A percentile compares a stretch with the other conserved stretches of the same genome.
Evolutionary conservation across 1,139 yeast species (phyloP).

Genomic region (Yamadazyma friedrichii): DNA sequence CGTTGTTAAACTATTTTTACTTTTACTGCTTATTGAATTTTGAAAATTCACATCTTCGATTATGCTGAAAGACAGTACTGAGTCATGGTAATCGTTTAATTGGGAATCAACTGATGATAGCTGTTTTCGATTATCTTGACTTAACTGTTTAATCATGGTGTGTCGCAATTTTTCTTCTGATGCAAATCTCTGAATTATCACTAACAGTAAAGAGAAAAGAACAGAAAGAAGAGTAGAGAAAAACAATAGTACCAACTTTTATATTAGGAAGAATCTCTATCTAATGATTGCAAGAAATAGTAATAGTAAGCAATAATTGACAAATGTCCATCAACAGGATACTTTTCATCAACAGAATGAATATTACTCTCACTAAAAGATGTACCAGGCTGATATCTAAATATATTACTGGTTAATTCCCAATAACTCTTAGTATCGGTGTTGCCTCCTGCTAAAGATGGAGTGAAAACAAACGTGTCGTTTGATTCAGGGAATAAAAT

Average conservation of each 20-base stretch:
- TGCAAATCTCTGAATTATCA: too few relatives aligned
- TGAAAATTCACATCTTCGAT: slow-evolving; percentile 17
- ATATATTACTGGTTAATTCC: slow-evolving; percentile 39
- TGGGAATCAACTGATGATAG: slow-evolving; percentile 4
- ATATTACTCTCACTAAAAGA: slow-evolving; percentile 11
- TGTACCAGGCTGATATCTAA: slow-evolving; percentile 33
- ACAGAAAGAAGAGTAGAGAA: too few relatives aligned
- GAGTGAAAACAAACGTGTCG: slow-evolving; percentile 31
- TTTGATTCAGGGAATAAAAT: slow-evolving; percentile 28
- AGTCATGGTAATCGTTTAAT: slow-evolving; percentile 8
- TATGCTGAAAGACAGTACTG: slow-evolving; percentile 17
- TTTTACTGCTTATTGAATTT: background rate
- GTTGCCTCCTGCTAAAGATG: slow-evolving; percentile 36
- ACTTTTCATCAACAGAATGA: slow-evolving; percentile 38
- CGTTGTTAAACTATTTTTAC: slow-evolving; percentile 16
- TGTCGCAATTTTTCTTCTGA: background rate
- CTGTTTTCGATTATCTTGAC: slow-evolving; percentile 3
- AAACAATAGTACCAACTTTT: too few relatives aligned
- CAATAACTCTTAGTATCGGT: slow-evolving; percentile 44
- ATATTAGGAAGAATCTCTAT: slow-evolving; percentile 7
- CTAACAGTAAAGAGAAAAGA: too few relatives aligned
- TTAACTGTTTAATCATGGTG: slow-evolving; percentile 10
- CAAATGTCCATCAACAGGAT: slow-evolving; percentile 26
- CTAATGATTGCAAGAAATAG: slow-evolving; percentile 36
- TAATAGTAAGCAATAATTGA: slow-evolving; percentile 34